phyloP scores from a whole-genome alignment of 78 protist species.

The Dictyostelium firmibasis region DNA sequence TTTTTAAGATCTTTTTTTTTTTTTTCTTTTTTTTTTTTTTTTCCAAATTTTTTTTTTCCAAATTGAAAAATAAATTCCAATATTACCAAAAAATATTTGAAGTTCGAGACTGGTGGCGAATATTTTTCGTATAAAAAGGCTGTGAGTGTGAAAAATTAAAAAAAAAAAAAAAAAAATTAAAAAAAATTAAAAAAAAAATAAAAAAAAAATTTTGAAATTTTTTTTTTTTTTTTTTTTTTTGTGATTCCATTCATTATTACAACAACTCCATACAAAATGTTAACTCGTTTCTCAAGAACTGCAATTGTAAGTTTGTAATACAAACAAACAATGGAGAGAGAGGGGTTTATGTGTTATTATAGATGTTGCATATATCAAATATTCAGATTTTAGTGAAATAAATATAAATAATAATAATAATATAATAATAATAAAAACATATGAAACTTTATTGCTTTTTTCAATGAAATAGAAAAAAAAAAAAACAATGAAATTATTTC shows the following conservation, averaged over 20 bases:
- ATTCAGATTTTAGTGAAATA: too few species aligned
- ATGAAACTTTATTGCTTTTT: neutral
- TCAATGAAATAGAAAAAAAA: neutral
- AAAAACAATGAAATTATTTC: too few species aligned
- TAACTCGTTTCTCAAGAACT: constrained; percentile 1
- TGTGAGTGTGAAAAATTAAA: neutral
- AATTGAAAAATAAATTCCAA: too few species aligned
- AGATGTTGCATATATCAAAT: too few species aligned
- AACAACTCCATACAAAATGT: neutral
- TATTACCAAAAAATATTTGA: too few species aligned
- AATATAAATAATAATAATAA: too few species aligned
- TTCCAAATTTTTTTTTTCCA: too few species aligned
- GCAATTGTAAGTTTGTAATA: neutral
- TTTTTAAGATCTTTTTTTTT: too few species aligned
- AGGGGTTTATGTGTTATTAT: neutral
- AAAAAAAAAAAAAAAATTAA: too few species aligned
- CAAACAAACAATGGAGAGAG: neutral
- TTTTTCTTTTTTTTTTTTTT: too few species aligned
- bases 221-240: neutral
- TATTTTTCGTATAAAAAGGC: neutral
- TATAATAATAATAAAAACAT: neutral
- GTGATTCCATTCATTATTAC: neutral
- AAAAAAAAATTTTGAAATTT: neutral
- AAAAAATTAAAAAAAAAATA: too few species aligned
- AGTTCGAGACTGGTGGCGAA: neutral